Percentiles rank a stretch among this genome's conserved stretches.
phyloP scores from a whole-genome alignment of 2,329 filamentous ascomycete genomes.

The Phialemoniopsis sp. region DNA sequence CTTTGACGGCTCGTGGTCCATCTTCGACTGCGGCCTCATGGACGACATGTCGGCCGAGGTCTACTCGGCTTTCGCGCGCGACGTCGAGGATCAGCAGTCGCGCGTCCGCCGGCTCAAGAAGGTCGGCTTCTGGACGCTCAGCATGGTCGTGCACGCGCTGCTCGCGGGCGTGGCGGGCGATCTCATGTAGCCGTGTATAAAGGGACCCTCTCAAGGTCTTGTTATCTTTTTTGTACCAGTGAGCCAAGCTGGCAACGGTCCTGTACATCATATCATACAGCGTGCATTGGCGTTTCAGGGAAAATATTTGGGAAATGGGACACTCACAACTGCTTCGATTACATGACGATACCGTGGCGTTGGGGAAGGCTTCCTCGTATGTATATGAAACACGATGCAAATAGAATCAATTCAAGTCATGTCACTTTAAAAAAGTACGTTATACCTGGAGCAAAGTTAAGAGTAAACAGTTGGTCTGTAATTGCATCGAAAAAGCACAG shows the following conservation, averaged over 20 bases:
- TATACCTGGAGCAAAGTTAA: too few species aligned
- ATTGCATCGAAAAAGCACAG: too few species aligned
- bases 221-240: neutral
- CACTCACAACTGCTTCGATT: neutral
- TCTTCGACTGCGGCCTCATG: slow-evolving; percentile 91
- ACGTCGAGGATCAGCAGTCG: slow-evolving; percentile 86
- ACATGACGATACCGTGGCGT: too few species aligned
- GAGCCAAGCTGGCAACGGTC: slow-evolving; percentile 12
- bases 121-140: slow-evolving; percentile 89
- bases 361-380: too few species aligned
- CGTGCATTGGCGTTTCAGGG: too few species aligned
- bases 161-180: slow-evolving; percentile 94
- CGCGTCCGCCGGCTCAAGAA: slow-evolving; percentile 86
- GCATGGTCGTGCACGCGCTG: slow-evolving; percentile 85
- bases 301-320: neutral
- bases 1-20: slow-evolving; percentile 93
- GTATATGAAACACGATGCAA: too few species aligned
- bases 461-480: too few species aligned
- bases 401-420: too few species aligned
- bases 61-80: slow-evolving; percentile 88
- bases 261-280: too few species aligned
- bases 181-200: too few species aligned
- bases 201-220: too few species aligned
- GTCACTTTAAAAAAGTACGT: too few species aligned
- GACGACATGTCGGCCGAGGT: slow-evolving; percentile 91